Evolutionary conservation across 1,284 basidiomycete species (phyloP).

Genomic region (Puccinia polysora): DNA sequence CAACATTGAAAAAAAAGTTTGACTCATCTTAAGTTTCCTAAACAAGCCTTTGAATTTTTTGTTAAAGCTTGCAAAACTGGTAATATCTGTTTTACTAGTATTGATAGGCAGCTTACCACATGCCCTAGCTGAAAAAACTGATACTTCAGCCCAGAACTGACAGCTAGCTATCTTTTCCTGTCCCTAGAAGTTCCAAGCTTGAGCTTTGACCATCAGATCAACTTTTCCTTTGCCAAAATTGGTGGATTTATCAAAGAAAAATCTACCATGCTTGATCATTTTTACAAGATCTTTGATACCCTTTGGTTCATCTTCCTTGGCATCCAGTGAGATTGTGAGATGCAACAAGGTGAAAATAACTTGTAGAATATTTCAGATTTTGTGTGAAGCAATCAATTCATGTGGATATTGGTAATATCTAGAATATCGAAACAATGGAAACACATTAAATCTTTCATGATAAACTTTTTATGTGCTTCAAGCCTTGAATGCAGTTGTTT

Average conservation of each 20-base stretch:
- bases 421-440: conserved; percentile 43
- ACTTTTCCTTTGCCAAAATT: conserved; percentile 93
- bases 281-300: conserved; percentile 82
- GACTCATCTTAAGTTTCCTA: conserved; percentile 64
- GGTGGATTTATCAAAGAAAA: conserved; percentile 78
- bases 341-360: conserved; percentile 72
- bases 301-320: conserved; percentile 61
- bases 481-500: conserved; percentile 15
- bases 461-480: conserved; percentile 25
- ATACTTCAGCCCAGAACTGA: conserved; percentile 61
- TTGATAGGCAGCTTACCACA: conserved; percentile 63
- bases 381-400: conserved; percentile 70
- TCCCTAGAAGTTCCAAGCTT: conserved; percentile 81
- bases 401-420: conserved; percentile 66
- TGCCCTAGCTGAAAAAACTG: conserved; percentile 58
- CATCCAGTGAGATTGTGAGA: conserved; percentile 69
- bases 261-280: conserved; percentile 70
- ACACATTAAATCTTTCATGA: conserved; percentile 4
- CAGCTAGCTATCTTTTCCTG: conserved; percentile 83
- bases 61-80: conserved; percentile 65
- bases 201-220: conserved; percentile 74
- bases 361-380: conserved; percentile 72
- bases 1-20: background rate
- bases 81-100: conserved; percentile 65
- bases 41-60: conserved; percentile 66